Conservation (phyloP, 2,329 filamentous ascomycete species). For the Paracoccidioides brasiliensis region DNA sequence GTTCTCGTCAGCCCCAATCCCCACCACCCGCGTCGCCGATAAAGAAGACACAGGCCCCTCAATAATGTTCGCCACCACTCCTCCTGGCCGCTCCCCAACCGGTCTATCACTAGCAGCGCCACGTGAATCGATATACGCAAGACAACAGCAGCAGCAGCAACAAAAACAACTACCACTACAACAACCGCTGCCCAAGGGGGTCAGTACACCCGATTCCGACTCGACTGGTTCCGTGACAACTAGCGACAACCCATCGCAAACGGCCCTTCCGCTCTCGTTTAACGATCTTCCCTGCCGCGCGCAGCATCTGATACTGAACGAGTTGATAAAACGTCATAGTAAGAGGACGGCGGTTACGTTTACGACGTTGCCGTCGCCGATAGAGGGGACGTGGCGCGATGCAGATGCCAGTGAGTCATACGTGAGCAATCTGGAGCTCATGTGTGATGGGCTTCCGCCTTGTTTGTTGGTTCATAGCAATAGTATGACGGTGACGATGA, state of each 20-base stretch:
- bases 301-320: slow-evolving; percentile 76
- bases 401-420: slow-evolving; percentile 61
- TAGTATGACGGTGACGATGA: slow-evolving; percentile 66
- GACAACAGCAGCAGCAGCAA: slow-evolving; percentile 14
- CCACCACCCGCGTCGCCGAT: slow-evolving; percentile 52
- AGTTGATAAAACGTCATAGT: slow-evolving; percentile 60
- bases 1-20: slow-evolving; percentile 62
- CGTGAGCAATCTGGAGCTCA: slow-evolving; percentile 61
- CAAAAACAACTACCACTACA: neutral
- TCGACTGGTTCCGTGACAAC: slow-evolving; percentile 17
- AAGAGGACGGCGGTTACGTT: slow-evolving; percentile 63
- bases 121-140: slow-evolving; percentile 28
- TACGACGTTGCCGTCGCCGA: slow-evolving; percentile 69
- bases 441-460: slow-evolving; percentile 65
- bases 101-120: slow-evolving; percentile 14
- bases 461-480: slow-evolving; percentile 72
- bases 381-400: slow-evolving; percentile 60
- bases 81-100: slow-evolving; percentile 12
- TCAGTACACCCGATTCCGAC: neutral
- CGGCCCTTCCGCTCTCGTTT: slow-evolving; percentile 60
- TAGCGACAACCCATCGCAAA: slow-evolving; percentile 41
- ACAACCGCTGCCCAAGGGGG: too few relatives aligned
- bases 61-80: slow-evolving; percentile 58
- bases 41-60: slow-evolving; percentile 54
- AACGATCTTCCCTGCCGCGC: slow-evolving; percentile 75